Base-by-base conservation (phyloP, 2,329 filamentous ascomycete species). In the Apiospora pterosperma region DNA sequence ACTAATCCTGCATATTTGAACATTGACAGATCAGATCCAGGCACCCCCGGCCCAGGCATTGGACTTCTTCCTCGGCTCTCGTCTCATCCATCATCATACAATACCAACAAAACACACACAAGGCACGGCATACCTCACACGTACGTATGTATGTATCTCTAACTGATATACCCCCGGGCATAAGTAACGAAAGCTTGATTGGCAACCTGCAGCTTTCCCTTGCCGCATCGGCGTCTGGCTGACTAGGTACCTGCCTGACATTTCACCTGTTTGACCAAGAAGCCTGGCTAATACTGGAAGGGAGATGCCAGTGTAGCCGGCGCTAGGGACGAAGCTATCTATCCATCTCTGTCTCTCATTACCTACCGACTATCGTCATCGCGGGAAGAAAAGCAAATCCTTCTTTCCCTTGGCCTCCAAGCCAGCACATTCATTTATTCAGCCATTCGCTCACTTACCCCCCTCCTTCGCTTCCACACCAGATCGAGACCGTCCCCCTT, bases 21-120 rank as follows among this genome's bases (percentile, higher is more conserved):
- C 28, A 34, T 55, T 55, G 48, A 55, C 48, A 55, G 48, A 55
- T 55, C 48, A 55, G 48, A 55, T 55, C 48, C 48, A 55, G 48
- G 28, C 28, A 25, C 28, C 34, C 48, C 48, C 28, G 48, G 48
- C 23, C 48, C 16, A 55, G 28, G 28, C 48, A 34, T 55, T 28
- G 48, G 34, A 55, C 48, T 55, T 55, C 48, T 55, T 55, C 48
- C n/a, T 55, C 48, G 48, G 48, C 28, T 55, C 7, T 19, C 48
- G 48, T 55, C 48, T 55, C 48, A 55, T 34, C 48, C 48, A 55
- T 34, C 48, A n/a, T 34, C 31, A 55, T 34, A 55, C 28, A 16
- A 55, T 55, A 34, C 28, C 28, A 55, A 55, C 48, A 25, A 34
- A 55, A 55, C n/a, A 55, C 28, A 55, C 16, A 31, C 28, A 34